Evolutionary conservation across 345 rosid genomes (phyloP).

Genomic region (Stellera chamaejasme): DNA sequence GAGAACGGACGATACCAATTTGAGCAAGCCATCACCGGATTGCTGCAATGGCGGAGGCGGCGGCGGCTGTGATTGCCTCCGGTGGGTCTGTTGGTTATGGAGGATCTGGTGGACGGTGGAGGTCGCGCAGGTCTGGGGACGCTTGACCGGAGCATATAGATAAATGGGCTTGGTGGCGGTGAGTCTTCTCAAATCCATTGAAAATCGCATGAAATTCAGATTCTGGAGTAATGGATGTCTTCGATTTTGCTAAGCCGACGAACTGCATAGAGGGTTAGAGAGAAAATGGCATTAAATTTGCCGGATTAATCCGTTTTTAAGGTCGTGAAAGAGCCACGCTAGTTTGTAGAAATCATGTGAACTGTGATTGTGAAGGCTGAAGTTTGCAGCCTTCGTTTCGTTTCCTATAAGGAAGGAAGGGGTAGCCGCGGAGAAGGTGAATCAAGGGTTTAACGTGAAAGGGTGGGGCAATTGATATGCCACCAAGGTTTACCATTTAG

Average conservation of each 20-base stretch:
- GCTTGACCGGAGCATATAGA: constrained; percentile 19
- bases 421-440: too few relatives aligned
- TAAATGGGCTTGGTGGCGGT: constrained; percentile 20
- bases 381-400: too few relatives aligned
- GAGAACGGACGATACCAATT: constrained; percentile 38
- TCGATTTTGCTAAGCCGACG: not conserved
- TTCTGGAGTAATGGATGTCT: not conserved
- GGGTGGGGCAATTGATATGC: too few relatives aligned
- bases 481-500: too few relatives aligned
- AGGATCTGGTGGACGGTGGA: constrained; percentile 11
- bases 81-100: constrained; percentile 10
- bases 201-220: not conserved
- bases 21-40: constrained; percentile 26
- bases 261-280: constrained; percentile 1
- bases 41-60: constrained; percentile 12
- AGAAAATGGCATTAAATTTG: constrained; percentile 18
- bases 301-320: constrained; percentile 10
- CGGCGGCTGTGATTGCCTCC: not conserved
- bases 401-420: not conserved
- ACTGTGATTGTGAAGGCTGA: too few relatives aligned
- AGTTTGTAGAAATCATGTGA: not conserved
- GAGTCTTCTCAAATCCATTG: constrained; percentile 56
- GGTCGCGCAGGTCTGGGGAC: constrained; percentile 32
- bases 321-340: constrained; percentile 32
- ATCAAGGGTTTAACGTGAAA: too few relatives aligned